Base-by-base conservation (phyloP, 495 filamentous ascomycete genomes). In the Thermochaetoides thermophila region DNA sequence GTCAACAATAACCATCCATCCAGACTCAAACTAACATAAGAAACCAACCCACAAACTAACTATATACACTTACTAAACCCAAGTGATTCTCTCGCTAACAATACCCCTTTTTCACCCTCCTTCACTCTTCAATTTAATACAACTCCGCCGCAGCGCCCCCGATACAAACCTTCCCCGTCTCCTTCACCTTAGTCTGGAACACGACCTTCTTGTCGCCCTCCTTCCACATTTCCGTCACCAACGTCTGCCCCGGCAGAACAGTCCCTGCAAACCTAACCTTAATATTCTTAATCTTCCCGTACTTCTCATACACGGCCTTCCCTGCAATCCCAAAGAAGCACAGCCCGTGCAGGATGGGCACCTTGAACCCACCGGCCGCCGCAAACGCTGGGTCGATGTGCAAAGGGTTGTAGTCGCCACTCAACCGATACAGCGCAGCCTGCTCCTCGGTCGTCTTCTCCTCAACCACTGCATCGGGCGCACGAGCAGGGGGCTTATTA, bases 161-260 rank as follows among this genome's bases (percentile, higher is more conserved):
- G 58, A 97, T 94, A 40, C 80, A 82, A 42, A 85, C 60, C 68
- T 94, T 96, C 28, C 89, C 91, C 31, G 89, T 97, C 69, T 97
- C 89, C 49, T 85, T 82, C 26, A 97, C 89, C 50, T 72, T 87
- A 13, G 76, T 74, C 71, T 96, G 85, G 68, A 97, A 97, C 29
- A 94, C 57, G 17, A 97, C 76, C 49, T 71, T 78, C 40, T 69
- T 71, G n/a, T 19, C 27, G n/a, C 75, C 80, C 51, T 87, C 84
- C 70, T 84, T 93, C 89, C 89, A 97, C 83, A 93, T 92, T 73
- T 96, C 89, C 19, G 86, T 96, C 47, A 75, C 71, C 22, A 97
- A 71, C 32, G 84, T 96, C 73, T 97, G 83, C 5, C 89, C 91
- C 1, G 89, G 91, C 16, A 87, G 45, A 2, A 97, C 89, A 9